These are phyloP conservation scores for Breynia disticha DNA, from an alignment of 441 rosid species.

Conservation along the genomic window DNA sequence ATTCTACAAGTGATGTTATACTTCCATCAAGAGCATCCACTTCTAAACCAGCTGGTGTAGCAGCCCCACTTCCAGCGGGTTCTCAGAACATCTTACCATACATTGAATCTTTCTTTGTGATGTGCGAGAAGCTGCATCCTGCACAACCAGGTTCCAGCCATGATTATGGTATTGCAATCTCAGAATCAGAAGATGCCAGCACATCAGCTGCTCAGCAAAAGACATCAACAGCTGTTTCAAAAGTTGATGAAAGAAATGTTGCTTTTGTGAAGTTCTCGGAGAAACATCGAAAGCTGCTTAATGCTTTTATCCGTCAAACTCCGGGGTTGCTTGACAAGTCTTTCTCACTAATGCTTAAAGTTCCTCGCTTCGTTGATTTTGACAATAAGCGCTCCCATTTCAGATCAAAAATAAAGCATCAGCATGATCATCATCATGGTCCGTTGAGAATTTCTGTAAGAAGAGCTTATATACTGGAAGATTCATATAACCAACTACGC, in stretches of 20 bases:
- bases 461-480: conserved; percentile 92
- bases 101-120: conserved; percentile 84
- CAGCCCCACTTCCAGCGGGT: conserved; percentile 84
- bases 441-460: conserved; percentile 86
- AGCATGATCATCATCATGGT: conserved; percentile 80
- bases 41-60: conserved; percentile 46
- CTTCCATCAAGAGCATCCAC: conserved; percentile 37
- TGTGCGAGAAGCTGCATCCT: conserved; percentile 80
- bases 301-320: conserved; percentile 88
- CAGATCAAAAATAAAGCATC: conserved; percentile 87
- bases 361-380: conserved; percentile 89
- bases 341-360: conserved; percentile 83
- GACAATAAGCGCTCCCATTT: conserved; percentile 88
- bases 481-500: conserved; percentile 90
- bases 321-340: conserved; percentile 94
- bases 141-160: conserved; percentile 59
- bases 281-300: conserved; percentile 78
- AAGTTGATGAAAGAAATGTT: conserved; percentile 71
- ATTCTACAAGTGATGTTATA: conserved; percentile 38
- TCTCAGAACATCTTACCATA: conserved; percentile 91
- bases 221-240: conserved; percentile 2
- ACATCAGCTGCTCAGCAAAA: too few species aligned
- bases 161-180: conserved; percentile 38
- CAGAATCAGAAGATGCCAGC: conserved; percentile 31
- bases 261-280: conserved; percentile 84